These are phyloP conservation scores for Protea cynaroides DNA, from an alignment of 164 flowering plant genomes.

Conservation along the genomic window DNA sequence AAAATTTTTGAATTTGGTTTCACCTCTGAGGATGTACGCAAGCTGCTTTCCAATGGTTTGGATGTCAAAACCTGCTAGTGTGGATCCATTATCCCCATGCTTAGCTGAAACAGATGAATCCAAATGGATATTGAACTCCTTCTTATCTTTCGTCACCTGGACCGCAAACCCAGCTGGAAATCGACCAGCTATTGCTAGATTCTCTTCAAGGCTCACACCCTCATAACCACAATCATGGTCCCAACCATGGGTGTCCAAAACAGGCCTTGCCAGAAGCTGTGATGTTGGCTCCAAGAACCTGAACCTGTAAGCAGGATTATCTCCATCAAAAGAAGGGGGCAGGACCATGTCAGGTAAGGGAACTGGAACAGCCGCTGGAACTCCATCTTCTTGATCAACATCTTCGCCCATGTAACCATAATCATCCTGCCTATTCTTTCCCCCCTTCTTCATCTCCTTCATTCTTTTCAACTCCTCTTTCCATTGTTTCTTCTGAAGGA, in stretches of 20 bases:
- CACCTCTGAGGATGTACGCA: constrained; percentile 80
- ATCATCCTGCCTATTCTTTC: constrained; percentile 33
- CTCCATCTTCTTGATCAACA: constrained; percentile 48
- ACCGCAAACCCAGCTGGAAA: constrained; percentile 61
- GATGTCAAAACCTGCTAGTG: constrained; percentile 82
- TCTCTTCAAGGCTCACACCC: constrained; percentile 82
- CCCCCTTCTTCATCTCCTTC: constrained; percentile 68
- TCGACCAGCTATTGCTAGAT: constrained; percentile 44
- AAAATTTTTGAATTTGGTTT: constrained; percentile 66
- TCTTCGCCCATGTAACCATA: constrained; percentile 45
- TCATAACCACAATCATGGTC: constrained; percentile 97
- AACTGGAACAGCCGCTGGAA: constrained; percentile 83
- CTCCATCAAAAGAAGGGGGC: constrained; percentile 86
- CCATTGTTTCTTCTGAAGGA: constrained; percentile 95
- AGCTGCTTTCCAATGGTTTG: constrained; percentile 80
- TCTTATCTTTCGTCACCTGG: constrained; percentile 89
- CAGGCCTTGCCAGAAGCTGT: constrained; percentile 84
- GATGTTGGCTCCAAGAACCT: constrained; percentile 85
- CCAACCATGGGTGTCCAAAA: constrained; percentile 90
- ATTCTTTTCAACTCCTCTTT: constrained; percentile 75
- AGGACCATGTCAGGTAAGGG: constrained; percentile 82
- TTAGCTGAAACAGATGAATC: constrained; percentile 81
- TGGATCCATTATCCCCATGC: constrained; percentile 71
- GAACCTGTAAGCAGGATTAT: constrained; percentile 76
- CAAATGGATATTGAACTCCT: constrained; percentile 83